Conservation (phyloP, 1,284 basidiomycete genomes). For the Naganishia cerealis region DNA sequence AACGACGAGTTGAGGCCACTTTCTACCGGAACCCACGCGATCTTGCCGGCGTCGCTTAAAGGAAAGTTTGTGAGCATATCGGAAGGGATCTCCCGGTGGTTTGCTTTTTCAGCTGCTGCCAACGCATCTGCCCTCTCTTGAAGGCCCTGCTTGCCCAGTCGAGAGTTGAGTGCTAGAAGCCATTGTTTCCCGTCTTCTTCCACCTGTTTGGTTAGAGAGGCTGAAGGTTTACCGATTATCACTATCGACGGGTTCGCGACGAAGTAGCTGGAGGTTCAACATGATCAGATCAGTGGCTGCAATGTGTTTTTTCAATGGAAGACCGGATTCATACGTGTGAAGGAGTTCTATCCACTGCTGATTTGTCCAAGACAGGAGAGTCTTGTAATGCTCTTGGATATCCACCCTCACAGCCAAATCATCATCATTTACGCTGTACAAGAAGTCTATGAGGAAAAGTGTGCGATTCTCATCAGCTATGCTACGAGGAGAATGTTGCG, state of each 20-base stretch:
- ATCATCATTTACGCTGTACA: conserved; percentile 86
- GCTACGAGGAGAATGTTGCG: conserved; percentile 7
- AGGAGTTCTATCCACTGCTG: conserved; percentile 79
- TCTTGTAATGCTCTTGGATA: conserved; percentile 71
- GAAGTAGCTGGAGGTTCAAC: conserved; percentile 65
- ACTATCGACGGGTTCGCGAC: conserved; percentile 69
- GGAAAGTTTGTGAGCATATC: conserved; percentile 65
- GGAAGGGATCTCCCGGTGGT: conserved; percentile 48
- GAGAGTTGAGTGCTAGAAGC: conserved; percentile 66
- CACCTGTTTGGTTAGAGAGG: conserved; percentile 74
- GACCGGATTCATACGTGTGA: conserved; percentile 62
- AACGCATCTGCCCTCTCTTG: conserved; percentile 68
- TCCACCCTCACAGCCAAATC: conserved; percentile 74
- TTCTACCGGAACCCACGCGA: conserved; percentile 92
- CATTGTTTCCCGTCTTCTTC: conserved; percentile 79
- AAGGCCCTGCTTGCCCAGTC: conserved; percentile 61
- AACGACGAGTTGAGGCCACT: conserved; percentile 52
- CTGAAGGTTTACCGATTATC: conserved; percentile 84
- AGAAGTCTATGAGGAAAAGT: conserved; percentile 62
- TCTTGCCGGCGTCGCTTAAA: conserved; percentile 64
- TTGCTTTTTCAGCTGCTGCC: conserved; percentile 80
- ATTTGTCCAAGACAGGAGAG: conserved; percentile 69
- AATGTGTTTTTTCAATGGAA: no score
- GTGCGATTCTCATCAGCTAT: no score
- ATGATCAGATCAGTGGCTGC: conserved; percentile 3